Evolutionary conservation across 306 rosid genomes (phyloP).

Genomic region (Prunus salicina): DNA sequence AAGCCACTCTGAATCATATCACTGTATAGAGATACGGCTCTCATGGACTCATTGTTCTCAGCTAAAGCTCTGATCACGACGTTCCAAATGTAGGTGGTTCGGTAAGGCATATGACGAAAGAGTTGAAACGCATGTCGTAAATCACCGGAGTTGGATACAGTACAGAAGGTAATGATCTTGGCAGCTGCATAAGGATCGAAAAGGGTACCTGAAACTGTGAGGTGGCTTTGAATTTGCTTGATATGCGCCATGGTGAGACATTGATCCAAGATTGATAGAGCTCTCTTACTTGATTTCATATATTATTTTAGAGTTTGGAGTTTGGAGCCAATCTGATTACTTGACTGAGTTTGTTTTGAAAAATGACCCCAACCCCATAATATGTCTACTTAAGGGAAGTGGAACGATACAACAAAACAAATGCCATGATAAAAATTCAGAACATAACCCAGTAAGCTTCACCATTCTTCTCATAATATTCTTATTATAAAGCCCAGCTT

Average conservation of each 20-base stretch:
- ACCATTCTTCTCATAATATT: too few relatives aligned
- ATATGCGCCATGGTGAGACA: conserved; percentile 30
- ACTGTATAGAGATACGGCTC: conserved; percentile 35
- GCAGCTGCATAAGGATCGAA: conserved; percentile 40
- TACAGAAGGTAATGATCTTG: conserved; percentile 34
- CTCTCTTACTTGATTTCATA: conserved; percentile 32
- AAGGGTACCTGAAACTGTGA: conserved; percentile 33
- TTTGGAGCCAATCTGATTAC: background rate
- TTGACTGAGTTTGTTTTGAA: background rate
- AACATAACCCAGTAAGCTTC: too few relatives aligned
- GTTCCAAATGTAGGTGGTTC: conserved; percentile 41
- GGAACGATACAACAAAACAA: too few relatives aligned
- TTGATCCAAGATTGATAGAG: conserved; percentile 31
- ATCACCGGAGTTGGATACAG: conserved; percentile 10
- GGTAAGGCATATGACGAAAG: conserved; percentile 33
- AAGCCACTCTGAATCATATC: conserved; percentile 31
- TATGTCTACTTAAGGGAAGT: too few relatives aligned
- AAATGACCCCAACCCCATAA: too few relatives aligned
- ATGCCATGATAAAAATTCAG: too few relatives aligned
- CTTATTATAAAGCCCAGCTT: too few relatives aligned
- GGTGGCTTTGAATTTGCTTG: conserved; percentile 43
- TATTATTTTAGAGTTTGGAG: background rate
- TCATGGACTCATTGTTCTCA: conserved; percentile 27
- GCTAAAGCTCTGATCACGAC: conserved; percentile 40
- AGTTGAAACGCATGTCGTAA: conserved; percentile 36